Percentiles rank a stretch among this genome's conserved stretches.
phyloP scores from a whole-genome alignment of 148 eudicot genomes.

The Polygonum aviculare region DNA sequence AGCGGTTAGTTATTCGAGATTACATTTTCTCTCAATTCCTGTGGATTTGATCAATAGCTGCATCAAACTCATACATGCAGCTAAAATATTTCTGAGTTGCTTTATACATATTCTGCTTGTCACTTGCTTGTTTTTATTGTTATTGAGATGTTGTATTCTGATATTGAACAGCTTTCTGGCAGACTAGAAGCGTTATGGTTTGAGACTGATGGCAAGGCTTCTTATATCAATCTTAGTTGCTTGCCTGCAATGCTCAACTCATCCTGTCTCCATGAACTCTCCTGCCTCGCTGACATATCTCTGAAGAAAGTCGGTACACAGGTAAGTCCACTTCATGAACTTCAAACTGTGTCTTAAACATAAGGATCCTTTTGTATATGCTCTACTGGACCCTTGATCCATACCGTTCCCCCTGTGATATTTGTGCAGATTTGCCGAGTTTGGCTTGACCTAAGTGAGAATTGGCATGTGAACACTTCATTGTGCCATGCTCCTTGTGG shows the following conservation, averaged over 20 bases:
- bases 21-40: background rate
- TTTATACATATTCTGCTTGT: background rate
- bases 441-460: slow-evolving; percentile 76
- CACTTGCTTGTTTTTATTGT: background rate
- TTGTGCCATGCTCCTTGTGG: slow-evolving; percentile 64
- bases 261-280: slow-evolving; percentile 61
- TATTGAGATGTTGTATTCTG: slow-evolving; percentile 6
- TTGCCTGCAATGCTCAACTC: slow-evolving; percentile 88
- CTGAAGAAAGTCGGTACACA: slow-evolving; percentile 35
- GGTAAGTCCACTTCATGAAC: slow-evolving; percentile 31
- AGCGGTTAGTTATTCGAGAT: slow-evolving; percentile 34
- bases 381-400: too few relatives aligned
- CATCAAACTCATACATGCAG: background rate
- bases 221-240: slow-evolving; percentile 70
- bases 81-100: background rate
- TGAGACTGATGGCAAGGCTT: slow-evolving; percentile 60
- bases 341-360: background rate
- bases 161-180: slow-evolving; percentile 23
- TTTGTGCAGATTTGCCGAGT: slow-evolving; percentile 61
- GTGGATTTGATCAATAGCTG: background rate
- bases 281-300: slow-evolving; percentile 55
- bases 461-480: slow-evolving; percentile 67
- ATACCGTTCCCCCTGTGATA: background rate
- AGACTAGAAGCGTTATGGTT: slow-evolving; percentile 77
- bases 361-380: background rate